phyloP scores from a whole-genome alignment of 179 eudicot species.

The Heliamphora pulchella region DNA sequence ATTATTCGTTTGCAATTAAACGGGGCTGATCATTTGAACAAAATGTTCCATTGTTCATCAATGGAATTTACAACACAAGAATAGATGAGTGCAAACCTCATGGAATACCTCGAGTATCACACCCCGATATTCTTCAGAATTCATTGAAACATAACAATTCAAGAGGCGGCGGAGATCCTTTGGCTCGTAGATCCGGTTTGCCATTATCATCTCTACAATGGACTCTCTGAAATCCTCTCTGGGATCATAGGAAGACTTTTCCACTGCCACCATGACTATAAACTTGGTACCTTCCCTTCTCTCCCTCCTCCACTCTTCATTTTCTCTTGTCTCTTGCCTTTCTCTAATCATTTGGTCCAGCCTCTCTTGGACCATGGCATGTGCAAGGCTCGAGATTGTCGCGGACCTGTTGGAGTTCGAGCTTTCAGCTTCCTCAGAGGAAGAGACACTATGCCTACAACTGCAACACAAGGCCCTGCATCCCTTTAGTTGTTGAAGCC shows the following conservation, averaged over 20 bases:
- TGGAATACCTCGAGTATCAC: slow-evolving; percentile 67
- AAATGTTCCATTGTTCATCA: slow-evolving; percentile 16
- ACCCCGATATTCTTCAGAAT: slow-evolving; percentile 49
- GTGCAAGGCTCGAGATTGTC: slow-evolving; percentile 49
- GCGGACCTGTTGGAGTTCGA: slow-evolving; percentile 28
- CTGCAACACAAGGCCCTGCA: slow-evolving; percentile 52
- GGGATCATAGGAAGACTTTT: slow-evolving; percentile 61
- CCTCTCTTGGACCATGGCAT: slow-evolving; percentile 74
- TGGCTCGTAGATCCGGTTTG: slow-evolving; percentile 40
- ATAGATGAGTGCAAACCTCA: slow-evolving; percentile 63
- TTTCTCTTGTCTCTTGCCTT: slow-evolving; percentile 32
- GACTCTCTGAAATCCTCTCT: slow-evolving; percentile 76
- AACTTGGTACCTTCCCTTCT: slow-evolving; percentile 28
- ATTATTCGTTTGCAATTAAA: background rate
- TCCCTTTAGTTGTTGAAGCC: slow-evolving; percentile 23
- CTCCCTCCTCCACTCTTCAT: slow-evolving; percentile 31
- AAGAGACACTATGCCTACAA: slow-evolving; percentile 50
- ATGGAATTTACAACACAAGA: slow-evolving; percentile 40
- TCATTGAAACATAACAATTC: slow-evolving; percentile 65
- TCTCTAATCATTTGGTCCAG: slow-evolving; percentile 67
- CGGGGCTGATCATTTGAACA: background rate
- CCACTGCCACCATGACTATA: slow-evolving; percentile 67
- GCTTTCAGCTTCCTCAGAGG: slow-evolving; percentile 34
- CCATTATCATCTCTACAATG: slow-evolving; percentile 56
- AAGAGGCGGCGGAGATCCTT: slow-evolving; percentile 54